phyloP scores from a whole-genome alignment of 306 rosid genomes.

The Ceratonia siliqua region DNA sequence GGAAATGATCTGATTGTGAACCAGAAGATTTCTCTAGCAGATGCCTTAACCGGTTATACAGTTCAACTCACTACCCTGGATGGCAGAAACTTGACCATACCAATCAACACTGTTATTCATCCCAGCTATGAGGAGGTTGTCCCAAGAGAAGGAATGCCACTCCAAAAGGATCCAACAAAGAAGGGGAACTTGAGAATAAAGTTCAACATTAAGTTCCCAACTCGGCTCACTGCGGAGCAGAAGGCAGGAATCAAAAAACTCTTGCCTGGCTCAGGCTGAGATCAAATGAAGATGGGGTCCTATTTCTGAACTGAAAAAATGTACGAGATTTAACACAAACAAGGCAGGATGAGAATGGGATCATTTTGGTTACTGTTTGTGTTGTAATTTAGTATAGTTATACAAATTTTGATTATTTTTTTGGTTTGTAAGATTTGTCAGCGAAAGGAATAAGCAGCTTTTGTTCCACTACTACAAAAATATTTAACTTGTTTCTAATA shows the following conservation, averaged over 20 bases:
- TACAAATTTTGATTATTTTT: not conserved
- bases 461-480: not conserved
- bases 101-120: conserved; percentile 53
- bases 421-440: conserved; percentile 9
- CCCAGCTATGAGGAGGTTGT: conserved; percentile 63
- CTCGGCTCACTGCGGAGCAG: conserved; percentile 56
- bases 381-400: not conserved
- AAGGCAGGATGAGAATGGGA: not conserved
- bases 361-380: not conserved
- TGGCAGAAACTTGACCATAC: conserved; percentile 52
- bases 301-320: conserved; percentile 11
- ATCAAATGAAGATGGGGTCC: not conserved
- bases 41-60: conserved; percentile 59
- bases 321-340: not conserved
- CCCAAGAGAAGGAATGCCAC: conserved; percentile 64
- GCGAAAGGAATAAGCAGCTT: not conserved
- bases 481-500: no score
- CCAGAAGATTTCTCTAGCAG: conserved; percentile 48
- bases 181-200: conserved; percentile 62
- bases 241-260: conserved; percentile 63
- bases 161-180: conserved; percentile 60
- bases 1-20: conserved; percentile 56
- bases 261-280: conserved; percentile 35
- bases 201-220: conserved; percentile 62
- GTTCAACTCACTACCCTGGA: conserved; percentile 60